These are phyloP conservation scores for Dryas octopetala DNA, from an alignment of 306 rosid genomes.

Conservation along the genomic window DNA sequence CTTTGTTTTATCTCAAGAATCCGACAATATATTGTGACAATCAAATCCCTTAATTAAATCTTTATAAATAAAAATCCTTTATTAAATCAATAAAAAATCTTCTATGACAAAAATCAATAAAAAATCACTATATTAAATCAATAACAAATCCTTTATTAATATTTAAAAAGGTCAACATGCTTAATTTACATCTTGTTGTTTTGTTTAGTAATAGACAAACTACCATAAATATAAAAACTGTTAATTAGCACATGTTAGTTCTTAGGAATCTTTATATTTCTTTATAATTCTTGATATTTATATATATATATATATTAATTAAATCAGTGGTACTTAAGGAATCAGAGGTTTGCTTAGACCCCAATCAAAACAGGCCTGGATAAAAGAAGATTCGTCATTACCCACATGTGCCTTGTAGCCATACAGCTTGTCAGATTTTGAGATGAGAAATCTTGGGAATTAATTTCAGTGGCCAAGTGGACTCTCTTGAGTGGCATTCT, in stretches of 20 bases:
- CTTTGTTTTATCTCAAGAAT: no score
- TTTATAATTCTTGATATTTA: background rate
- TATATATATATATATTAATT: background rate
- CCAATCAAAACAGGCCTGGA: conserved; percentile 2
- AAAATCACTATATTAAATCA: no score
- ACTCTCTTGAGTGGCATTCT: background rate
- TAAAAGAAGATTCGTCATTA: background rate
- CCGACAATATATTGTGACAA: no score
- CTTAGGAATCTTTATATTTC: background rate
- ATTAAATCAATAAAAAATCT: no score
- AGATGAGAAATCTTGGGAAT: background rate
- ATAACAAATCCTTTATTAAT: no score
- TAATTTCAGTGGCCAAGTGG: background rate
- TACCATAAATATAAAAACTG: no score
- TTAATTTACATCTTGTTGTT: background rate
- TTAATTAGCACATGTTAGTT: background rate
- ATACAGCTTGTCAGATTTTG: conserved; percentile 7
- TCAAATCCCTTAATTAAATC: no score
- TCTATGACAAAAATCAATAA: no score
- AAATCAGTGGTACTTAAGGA: background rate
- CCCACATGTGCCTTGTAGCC: background rate
- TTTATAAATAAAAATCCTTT: no score
- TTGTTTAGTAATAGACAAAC: background rate
- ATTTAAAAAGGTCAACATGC: background rate
- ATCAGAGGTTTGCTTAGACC: conserved; percentile 12